Conservation (phyloP, 306 rosid genomes). For the Boehmeria nivea region DNA sequence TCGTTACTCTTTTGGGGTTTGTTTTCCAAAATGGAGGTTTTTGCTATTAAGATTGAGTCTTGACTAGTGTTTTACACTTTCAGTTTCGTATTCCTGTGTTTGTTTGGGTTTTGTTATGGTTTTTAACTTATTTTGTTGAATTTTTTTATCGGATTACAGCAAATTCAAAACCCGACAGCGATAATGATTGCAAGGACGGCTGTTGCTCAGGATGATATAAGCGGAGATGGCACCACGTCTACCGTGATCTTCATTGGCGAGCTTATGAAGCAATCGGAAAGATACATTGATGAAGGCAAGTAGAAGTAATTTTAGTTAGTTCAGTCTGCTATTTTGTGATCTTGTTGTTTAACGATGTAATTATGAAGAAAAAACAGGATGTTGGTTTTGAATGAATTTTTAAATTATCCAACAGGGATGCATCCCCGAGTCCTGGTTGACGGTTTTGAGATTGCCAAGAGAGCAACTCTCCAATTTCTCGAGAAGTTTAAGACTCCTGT, state of each 20-base stretch:
- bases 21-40: too few relatives aligned
- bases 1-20: too few relatives aligned
- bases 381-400: too few relatives aligned
- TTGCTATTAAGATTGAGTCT: neutral
- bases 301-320: neutral
- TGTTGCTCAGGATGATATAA: conserved; percentile 92
- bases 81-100: neutral
- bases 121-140: neutral
- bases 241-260: conserved; percentile 94
- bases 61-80: neutral
- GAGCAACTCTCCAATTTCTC: conserved; percentile 82
- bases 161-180: conserved; percentile 98
- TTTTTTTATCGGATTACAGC: conserved; percentile 42
- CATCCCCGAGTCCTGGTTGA: conserved; percentile 97
- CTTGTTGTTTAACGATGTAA: neutral
- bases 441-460: conserved; percentile 95
- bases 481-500: conserved; percentile 84
- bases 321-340: neutral
- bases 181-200: conserved; percentile 97
- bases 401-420: conserved; percentile 51
- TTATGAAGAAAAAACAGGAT: too few relatives aligned
- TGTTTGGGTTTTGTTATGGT: neutral
- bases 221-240: conserved; percentile 96
- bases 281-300: conserved; percentile 83
- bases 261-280: conserved; percentile 94